phyloP scores from a whole-genome alignment of 805 yeast species.

The Yarrowia alimentaria region DNA sequence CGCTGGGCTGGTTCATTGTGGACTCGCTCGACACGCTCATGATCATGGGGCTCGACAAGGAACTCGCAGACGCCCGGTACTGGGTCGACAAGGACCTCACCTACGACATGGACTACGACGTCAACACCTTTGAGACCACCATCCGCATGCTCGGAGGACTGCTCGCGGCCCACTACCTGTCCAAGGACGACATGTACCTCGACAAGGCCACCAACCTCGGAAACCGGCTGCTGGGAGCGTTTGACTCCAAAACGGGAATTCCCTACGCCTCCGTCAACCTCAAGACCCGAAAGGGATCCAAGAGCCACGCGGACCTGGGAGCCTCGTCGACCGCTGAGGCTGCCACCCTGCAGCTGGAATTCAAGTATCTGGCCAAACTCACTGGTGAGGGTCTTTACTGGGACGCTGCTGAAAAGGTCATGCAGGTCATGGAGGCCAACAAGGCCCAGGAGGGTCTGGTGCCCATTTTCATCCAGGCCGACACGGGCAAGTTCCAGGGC shows the following conservation, averaged over 20 bases:
- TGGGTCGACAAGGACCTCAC: slow-evolving; percentile 74
- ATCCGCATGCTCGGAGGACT: slow-evolving; percentile 92
- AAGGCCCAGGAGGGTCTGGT: slow-evolving; percentile 71
- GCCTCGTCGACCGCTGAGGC: slow-evolving; percentile 90
- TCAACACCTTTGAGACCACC: slow-evolving; percentile 90
- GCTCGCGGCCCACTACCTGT: slow-evolving; percentile 73
- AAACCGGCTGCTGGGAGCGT: slow-evolving; percentile 67
- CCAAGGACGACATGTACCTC: slow-evolving; percentile 66
- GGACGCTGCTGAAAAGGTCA: slow-evolving; percentile 72
- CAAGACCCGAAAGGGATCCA: slow-evolving; percentile 57
- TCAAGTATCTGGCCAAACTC: slow-evolving; percentile 73
- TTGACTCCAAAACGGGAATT: slow-evolving; percentile 62
- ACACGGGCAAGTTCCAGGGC: slow-evolving; percentile 67
- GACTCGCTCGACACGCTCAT: slow-evolving; percentile 81
- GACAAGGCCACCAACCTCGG: slow-evolving; percentile 80
- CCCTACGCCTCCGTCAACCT: slow-evolving; percentile 81
- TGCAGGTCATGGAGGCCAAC: slow-evolving; percentile 64
- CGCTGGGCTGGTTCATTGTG: slow-evolving; percentile 91
- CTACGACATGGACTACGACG: slow-evolving; percentile 70
- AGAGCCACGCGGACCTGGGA: slow-evolving; percentile 65
- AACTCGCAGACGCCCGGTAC: slow-evolving; percentile 58
- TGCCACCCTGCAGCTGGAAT: slow-evolving; percentile 80
- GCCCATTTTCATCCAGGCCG: slow-evolving; percentile 77
- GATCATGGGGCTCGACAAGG: slow-evolving; percentile 66
- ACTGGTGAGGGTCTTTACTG: slow-evolving; percentile 80